Conservation (phyloP, 805 yeast genomes). For the Pichia exigua region DNA sequence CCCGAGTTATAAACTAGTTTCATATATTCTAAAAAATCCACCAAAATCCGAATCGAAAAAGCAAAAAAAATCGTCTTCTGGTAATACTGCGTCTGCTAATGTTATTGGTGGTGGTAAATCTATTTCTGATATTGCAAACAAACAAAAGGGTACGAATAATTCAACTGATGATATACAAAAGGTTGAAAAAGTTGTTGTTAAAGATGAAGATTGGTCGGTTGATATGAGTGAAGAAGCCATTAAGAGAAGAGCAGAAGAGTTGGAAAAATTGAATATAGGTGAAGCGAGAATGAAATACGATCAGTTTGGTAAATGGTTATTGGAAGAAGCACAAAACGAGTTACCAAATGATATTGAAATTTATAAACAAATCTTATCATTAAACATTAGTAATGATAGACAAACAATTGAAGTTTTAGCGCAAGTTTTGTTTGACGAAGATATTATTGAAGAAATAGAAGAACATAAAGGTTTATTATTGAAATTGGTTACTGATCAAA, state of each 20-base stretch:
- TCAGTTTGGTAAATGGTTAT: slow-evolving; percentile 86
- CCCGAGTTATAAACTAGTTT: slow-evolving; percentile 77
- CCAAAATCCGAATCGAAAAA: slow-evolving; percentile 46
- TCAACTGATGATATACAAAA: neutral
- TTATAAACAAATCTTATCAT: slow-evolving; percentile 78
- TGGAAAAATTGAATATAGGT: slow-evolving; percentile 53
- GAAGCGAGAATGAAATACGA: slow-evolving; percentile 46
- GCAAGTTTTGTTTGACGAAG: slow-evolving; percentile 77
- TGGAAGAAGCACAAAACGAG: slow-evolving; percentile 34
- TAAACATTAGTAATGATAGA: slow-evolving; percentile 62
- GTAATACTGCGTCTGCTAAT: slow-evolving; percentile 69
- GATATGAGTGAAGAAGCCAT: slow-evolving; percentile 97
- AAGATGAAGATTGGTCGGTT: slow-evolving; percentile 95
- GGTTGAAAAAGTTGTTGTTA: slow-evolving; percentile 49
- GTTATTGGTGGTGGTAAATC: slow-evolving; percentile 83
- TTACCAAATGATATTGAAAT: slow-evolving; percentile 84
- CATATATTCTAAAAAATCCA: slow-evolving; percentile 86
- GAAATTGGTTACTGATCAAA: slow-evolving; percentile 60
- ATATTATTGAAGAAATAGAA: slow-evolving; percentile 62
- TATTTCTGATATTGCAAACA: slow-evolving; percentile 68
- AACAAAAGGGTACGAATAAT: slow-evolving; percentile 18
- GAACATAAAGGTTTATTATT: slow-evolving; percentile 76
- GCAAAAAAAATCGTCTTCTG: slow-evolving; percentile 47
- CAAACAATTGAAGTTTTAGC: slow-evolving; percentile 87
- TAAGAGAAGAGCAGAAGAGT: slow-evolving; percentile 79